These are phyloP conservation scores for Phaeophleospora eucalypticola DNA, from an alignment of 2,329 filamentous ascomycete species.

Conservation along the genomic window DNA sequence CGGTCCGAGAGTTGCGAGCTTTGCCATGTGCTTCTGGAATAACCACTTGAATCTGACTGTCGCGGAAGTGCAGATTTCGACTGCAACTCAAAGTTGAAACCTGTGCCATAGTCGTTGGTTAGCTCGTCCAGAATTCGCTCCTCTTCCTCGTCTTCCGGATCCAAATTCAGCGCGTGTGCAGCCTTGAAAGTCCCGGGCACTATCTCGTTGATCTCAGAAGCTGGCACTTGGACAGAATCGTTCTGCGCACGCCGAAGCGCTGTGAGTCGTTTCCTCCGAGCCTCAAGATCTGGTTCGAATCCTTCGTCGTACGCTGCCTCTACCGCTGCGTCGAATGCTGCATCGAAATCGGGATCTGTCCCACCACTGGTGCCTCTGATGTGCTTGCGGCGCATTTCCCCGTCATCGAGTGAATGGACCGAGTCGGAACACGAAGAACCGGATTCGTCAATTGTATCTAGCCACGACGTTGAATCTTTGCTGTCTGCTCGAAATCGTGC, in stretches of 20 bases:
- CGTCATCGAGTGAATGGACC: conserved; percentile 64
- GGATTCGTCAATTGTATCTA: conserved; percentile 68
- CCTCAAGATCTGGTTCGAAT: conserved; percentile 65
- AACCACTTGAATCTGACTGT: conserved; percentile 76
- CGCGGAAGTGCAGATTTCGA: conserved; percentile 66
- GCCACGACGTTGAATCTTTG: conserved; percentile 32
- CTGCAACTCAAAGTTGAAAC: conserved; percentile 70
- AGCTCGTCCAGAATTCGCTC: conserved; percentile 71
- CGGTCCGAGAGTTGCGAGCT: conserved; percentile 60
- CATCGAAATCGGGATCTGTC: conserved; percentile 88
- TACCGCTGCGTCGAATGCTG: conserved; percentile 88
- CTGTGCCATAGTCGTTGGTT: conserved; percentile 71
- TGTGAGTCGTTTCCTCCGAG: conserved; percentile 34
- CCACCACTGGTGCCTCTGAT: conserved; percentile 64
- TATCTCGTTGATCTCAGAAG: conserved; percentile 24
- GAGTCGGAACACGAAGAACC: conserved; percentile 77
- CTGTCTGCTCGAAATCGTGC: conserved; percentile 16
- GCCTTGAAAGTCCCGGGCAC: conserved; percentile 13
- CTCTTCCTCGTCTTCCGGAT: conserved; percentile 43
- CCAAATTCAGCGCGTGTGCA: conserved; percentile 6
- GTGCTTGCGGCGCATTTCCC: conserved; percentile 64
- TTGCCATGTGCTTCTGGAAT: conserved; percentile 75
- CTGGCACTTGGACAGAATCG: conserved; percentile 22
- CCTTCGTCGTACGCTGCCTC: conserved; percentile 94
- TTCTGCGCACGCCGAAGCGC: conserved; percentile 16